Evolutionary conservation across 2,329 filamentous ascomycete genomes (phyloP), one percentile per base, ranked within the genome.

Genomic region (Fonsecaea nubica): DNA sequence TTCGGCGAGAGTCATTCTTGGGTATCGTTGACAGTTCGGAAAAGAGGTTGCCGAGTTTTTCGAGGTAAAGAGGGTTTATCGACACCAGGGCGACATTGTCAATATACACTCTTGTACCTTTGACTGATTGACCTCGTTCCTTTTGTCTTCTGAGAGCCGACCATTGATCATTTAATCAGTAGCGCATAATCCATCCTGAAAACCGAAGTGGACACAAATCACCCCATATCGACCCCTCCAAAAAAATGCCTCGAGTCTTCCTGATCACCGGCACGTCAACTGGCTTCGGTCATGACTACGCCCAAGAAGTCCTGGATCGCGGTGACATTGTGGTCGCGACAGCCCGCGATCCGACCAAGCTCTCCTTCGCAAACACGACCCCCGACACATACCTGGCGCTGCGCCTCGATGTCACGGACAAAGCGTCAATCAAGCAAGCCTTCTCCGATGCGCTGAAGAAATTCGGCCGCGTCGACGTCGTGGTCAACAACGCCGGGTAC

Each of bases 401-500:
- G 2, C 79, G 83, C 13, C 80, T 87, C 13, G 86, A 89, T 69
- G 85, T 88, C 0, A 84, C 82, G 4, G 66, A 71, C 56, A 69
- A 65, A 25, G 21, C 38, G 0, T 81, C 83, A 2, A 82, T 86
- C 61, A 74, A 81, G 36, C 76, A 75, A 7, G 82, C 82, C 0
- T 82, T 85, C 69, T 76, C 65, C 32, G 62, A 74, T 1, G 75
- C 78, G 1, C 75, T 80, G 21, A 69, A 81, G 7, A 82, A 82
- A 56, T 89, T 87, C 72, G 80, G 82, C 18, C 82, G 84, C 7
- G 75, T 89, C 53, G 86, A 89, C 72, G 82, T 88, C 0, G 83
- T 88, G 4, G 81, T 87, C 65, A 88, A 88, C 76, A 88, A 88
- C 58, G 86, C 86, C 3, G 87, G 86, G 2, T 88, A 87, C 65